Conservation (phyloP, 495 filamentous ascomycete genomes). For the Penicillium diatomitis region DNA sequence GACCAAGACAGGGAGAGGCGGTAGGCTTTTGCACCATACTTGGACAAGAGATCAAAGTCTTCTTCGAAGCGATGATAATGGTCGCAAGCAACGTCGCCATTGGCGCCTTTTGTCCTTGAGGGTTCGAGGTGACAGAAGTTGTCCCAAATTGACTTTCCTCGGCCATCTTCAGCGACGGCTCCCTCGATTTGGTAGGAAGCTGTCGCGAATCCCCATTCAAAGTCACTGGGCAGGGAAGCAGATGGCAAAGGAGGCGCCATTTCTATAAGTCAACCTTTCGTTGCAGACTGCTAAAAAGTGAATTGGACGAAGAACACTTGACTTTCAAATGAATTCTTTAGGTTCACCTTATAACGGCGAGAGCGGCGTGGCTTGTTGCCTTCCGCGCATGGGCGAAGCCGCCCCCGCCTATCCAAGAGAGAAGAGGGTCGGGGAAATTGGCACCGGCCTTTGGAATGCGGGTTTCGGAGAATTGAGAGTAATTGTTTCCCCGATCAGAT, state of each 20-base stretch:
- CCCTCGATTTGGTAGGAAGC: conserved; percentile 71
- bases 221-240: conserved; percentile 30
- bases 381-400: background rate
- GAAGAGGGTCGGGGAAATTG: background rate
- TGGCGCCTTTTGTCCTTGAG: conserved; percentile 43
- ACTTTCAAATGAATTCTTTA: too few relatives aligned
- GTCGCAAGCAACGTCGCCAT: conserved; percentile 58
- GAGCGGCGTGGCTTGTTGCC: background rate
- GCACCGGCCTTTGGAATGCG: too few relatives aligned
- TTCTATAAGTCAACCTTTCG: background rate
- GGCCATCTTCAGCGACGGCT: conserved; percentile 49
- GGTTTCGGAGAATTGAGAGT: background rate
- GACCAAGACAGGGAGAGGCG: conserved; percentile 66
- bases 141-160: conserved; percentile 63
- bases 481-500: conserved; percentile 1
- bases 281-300: too few relatives aligned
- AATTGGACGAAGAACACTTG: too few relatives aligned
- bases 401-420: background rate
- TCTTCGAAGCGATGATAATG: conserved; percentile 58
- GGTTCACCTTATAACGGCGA: background rate
- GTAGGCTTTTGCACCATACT: conserved; percentile 50
- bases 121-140: conserved; percentile 58
- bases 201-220: conserved; percentile 68
- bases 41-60: conserved; percentile 56
- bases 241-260: background rate